These are phyloP conservation scores for Puccinia sorghi DNA, from an alignment of 1,284 basidiomycete genomes.

Conservation along the genomic window DNA sequence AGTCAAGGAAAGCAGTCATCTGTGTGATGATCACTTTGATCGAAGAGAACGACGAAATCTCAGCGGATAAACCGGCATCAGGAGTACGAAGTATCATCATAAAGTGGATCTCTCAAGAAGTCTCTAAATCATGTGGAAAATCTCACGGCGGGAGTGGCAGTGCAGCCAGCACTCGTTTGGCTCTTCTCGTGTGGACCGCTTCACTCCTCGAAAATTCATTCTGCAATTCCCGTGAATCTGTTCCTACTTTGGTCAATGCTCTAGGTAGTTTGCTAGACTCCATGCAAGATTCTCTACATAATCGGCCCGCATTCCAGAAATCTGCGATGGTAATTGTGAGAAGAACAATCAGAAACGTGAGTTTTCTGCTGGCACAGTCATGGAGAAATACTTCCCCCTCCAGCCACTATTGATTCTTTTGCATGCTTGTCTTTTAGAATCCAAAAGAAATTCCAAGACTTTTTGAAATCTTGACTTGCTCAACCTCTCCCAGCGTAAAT, in stretches of 20 bases:
- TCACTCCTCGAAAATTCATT: conserved; percentile 25
- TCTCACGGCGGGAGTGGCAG: conserved; percentile 24
- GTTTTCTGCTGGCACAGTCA: background rate
- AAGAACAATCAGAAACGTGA: conserved; percentile 47
- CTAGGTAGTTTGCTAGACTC: conserved; percentile 33
- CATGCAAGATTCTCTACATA: conserved; percentile 32
- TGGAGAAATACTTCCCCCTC: background rate
- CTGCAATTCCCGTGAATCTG: background rate
- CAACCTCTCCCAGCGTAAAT: conserved; percentile 31
- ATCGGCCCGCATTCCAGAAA: conserved; percentile 32
- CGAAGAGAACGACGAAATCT: conserved; percentile 21
- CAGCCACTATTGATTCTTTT: background rate
- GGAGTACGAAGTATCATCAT: conserved; percentile 28
- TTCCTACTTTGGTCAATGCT: conserved; percentile 20
- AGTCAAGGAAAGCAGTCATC: conserved; percentile 43
- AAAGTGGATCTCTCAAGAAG: conserved; percentile 49
- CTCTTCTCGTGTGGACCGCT: conserved; percentile 45
- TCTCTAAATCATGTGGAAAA: conserved; percentile 21
- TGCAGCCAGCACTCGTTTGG: conserved; percentile 43
- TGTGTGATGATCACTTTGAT: conserved; percentile 33
- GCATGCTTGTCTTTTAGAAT: conserved; percentile 21
- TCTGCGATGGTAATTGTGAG: conserved; percentile 45
- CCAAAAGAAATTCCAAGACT: conserved; percentile 40
- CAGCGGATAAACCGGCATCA: background rate
- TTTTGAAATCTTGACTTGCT: conserved; percentile 32